These are phyloP conservation scores for Ligustrum vulgare DNA, from an alignment of 257 asterid genomes.

Conservation along the genomic window DNA sequence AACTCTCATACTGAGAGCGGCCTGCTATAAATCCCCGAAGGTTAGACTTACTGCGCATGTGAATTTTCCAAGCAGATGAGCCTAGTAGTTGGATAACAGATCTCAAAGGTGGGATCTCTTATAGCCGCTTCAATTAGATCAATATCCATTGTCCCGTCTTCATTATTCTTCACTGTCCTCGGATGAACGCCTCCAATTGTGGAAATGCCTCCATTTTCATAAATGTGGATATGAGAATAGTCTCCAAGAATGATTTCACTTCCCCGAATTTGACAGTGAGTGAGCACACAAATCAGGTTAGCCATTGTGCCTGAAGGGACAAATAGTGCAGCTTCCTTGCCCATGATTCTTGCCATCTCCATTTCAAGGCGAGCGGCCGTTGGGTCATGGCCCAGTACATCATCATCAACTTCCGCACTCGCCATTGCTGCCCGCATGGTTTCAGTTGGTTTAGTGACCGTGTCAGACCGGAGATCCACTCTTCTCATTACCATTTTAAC, in stretches of 20 bases:
- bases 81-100: constrained; percentile 87
- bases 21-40: too few species aligned
- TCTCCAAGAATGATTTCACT: constrained; percentile 96
- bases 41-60: constrained; percentile 77
- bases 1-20: too few species aligned
- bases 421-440: constrained; percentile 94
- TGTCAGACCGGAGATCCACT: constrained; percentile 96
- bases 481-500: constrained; percentile 73
- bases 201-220: constrained; percentile 98
- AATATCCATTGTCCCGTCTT: constrained; percentile 95
- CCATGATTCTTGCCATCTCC: constrained; percentile 78
- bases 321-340: constrained; percentile 84
- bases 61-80: constrained; percentile 98
- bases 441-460: constrained; percentile 93
- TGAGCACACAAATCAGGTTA: constrained; percentile 83
- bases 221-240: constrained; percentile 78
- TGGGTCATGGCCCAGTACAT: constrained; percentile 82
- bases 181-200: constrained; percentile 99
- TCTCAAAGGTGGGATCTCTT: constrained; percentile 73
- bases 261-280: constrained; percentile 88
- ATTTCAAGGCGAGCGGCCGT: constrained; percentile 80
- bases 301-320: constrained; percentile 99
- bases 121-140: constrained; percentile 80
- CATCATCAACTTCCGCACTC: constrained; percentile 95
- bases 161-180: constrained; percentile 77